These are phyloP conservation scores for Amoebophrya sp. DNA, from an alignment of 169 alveolate species.

Conservation along the genomic window DNA sequence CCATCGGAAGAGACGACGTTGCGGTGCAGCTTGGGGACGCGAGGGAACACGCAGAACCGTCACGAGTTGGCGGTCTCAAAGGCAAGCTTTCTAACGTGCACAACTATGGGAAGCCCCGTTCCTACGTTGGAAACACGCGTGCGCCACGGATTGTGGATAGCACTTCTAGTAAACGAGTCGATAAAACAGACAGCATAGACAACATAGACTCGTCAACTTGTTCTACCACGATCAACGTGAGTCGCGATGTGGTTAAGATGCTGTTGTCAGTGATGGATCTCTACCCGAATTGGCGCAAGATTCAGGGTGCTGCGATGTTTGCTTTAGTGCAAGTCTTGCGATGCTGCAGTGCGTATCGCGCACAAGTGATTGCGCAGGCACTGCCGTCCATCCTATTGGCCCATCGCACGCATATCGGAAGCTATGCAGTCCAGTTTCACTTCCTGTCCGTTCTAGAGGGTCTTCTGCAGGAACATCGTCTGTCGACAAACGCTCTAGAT, in stretches of 20 bases:
- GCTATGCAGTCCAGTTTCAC: neutral
- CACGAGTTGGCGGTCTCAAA: too few species aligned
- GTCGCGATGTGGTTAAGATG: neutral
- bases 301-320: neutral
- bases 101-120: too few species aligned
- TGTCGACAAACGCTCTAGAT: neutral
- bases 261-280: neutral
- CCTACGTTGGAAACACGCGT: too few species aligned
- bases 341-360: neutral
- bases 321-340: neutral
- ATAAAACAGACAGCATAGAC: too few species aligned
- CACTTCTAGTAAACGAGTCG: too few species aligned
- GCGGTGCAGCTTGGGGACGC: too few species aligned
- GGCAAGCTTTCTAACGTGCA: too few species aligned
- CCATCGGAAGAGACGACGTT: too few species aligned
- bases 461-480: neutral
- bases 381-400: neutral
- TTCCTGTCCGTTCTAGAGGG: neutral
- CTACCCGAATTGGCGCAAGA: neutral
- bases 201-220: too few species aligned
- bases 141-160: too few species aligned
- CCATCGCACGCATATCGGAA: neutral
- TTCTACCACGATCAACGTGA: neutral
- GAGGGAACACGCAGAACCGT: too few species aligned
- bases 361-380: neutral